Evolutionary conservation across 208 protist species (phyloP).

Genomic region (Endotrypanum monterogeii): DNA sequence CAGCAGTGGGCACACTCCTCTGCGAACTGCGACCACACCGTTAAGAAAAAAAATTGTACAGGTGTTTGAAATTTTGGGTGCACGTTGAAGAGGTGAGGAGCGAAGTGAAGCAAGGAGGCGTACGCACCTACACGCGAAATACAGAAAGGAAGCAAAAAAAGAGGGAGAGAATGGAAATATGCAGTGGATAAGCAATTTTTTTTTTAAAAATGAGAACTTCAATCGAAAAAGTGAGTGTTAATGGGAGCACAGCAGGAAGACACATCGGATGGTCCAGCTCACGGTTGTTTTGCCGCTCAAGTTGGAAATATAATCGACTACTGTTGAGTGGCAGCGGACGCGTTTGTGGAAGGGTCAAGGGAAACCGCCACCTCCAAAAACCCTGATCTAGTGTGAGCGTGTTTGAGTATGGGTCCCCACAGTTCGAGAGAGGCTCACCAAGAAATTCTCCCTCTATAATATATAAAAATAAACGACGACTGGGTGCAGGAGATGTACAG

Average conservation of each 20-base stretch:
- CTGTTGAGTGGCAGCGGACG: not conserved
- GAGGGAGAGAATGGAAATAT: constrained; percentile 6
- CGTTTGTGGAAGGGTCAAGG: not conserved
- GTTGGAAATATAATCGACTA: not conserved
- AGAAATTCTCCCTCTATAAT: too few species aligned
- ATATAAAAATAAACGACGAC: not conserved
- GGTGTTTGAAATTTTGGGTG: too few species aligned
- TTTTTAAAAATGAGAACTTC: constrained; percentile 1
- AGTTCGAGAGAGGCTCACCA: not conserved
- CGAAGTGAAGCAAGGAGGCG: too few species aligned
- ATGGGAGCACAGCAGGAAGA: not conserved
- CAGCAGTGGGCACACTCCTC: not conserved
- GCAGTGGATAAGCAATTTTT: too few species aligned
- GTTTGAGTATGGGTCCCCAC: not conserved
- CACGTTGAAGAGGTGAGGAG: not conserved
- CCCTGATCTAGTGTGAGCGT: not conserved
- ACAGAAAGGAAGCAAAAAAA: constrained; percentile 6
- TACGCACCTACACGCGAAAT: not conserved
- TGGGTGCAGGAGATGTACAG: not conserved
- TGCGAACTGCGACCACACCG: not conserved
- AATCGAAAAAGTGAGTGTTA: constrained; percentile 14
- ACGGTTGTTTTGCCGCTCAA: not conserved
- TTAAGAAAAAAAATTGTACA: not conserved
- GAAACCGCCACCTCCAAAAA: not conserved
- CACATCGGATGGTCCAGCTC: not conserved